Conservation (phyloP, 1,139 yeast genomes). For the Groenewaldozyma auringiensis region DNA sequence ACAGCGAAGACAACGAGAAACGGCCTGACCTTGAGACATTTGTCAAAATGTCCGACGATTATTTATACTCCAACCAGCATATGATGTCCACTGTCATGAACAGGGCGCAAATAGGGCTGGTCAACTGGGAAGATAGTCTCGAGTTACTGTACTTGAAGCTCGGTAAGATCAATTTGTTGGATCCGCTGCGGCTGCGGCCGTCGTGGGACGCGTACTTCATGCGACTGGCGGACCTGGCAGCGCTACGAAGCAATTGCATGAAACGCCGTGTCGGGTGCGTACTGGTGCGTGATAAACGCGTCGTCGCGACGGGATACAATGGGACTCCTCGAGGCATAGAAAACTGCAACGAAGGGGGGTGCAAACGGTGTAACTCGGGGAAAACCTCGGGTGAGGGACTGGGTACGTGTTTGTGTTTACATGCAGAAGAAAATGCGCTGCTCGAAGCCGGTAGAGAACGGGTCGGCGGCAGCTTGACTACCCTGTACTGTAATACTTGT, state of each 20-base stretch:
- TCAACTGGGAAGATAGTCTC: slow-evolving; percentile 48
- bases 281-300: slow-evolving; percentile 74
- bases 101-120: slow-evolving; percentile 49
- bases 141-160: slow-evolving; percentile 46
- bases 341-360: slow-evolving; percentile 95
- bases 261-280: slow-evolving; percentile 96
- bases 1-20: neutral
- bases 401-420: slow-evolving; percentile 83
- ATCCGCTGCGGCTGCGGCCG: slow-evolving; percentile 68
- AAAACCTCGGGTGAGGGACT: slow-evolving; percentile 59
- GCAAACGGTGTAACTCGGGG: slow-evolving; percentile 63
- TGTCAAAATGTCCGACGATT: slow-evolving; percentile 39
- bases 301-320: slow-evolving; percentile 92
- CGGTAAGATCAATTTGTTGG: slow-evolving; percentile 46
- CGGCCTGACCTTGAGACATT: slow-evolving; percentile 31
- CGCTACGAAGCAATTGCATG: slow-evolving; percentile 91
- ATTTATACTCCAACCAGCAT: slow-evolving; percentile 34
- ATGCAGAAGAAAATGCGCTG: slow-evolving; percentile 95
- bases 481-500: slow-evolving; percentile 88
- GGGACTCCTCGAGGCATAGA: slow-evolving; percentile 87
- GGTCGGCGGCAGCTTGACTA: slow-evolving; percentile 47
- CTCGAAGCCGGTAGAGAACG: slow-evolving; percentile 91
- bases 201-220: slow-evolving; percentile 95
- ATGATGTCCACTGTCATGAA: slow-evolving; percentile 46
- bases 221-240: slow-evolving; percentile 89